Base-by-base conservation (phyloP, 208 protist species). In the Hexamita inflata region DNA sequence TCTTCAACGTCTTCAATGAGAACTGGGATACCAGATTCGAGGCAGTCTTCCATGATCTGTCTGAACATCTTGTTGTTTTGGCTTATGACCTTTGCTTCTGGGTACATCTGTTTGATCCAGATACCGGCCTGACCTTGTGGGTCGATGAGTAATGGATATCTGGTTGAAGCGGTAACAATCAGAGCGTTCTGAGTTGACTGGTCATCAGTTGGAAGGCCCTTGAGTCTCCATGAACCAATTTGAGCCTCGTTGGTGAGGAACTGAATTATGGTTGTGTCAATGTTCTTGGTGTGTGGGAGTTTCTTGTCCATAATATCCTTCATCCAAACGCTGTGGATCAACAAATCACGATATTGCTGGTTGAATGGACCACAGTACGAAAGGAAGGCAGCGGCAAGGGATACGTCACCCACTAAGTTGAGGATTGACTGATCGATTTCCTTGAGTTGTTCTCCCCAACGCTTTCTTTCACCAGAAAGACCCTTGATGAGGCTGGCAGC, bases 151-250 rank as follows among this genome's bases (percentile, higher is more conserved):
- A 98, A 85, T 66, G 94, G 92, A 81, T 89, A 97, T 81, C 94
- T 91, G 30, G 83, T 0, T 19, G 58, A 30, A 19, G 38, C 1
- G 15, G 92, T 96, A 77, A 95, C 92, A 86, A 98, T 94, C 80
- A 98, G 96, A 66, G 91, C 95, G 84, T 98, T 98, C 86, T 98
- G 92, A 26, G 96, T 88, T 28, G 93, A 98, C 82, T 97, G 93
- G 78, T 94, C 92, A 85, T 98, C 95, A 29, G 90, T 92, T 58
- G 95, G 95, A 38, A 98, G 85, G 24, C 92, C 92, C 81, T 98
- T 90, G 59, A 95, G 81, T 79, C 94, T 91, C 95, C 95, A 98
- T 78, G 95, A 90, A 58, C 91, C 90, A 76, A 96, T 90, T 53
- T 87, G 91, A 40, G 92, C 91, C 76, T 97, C 92, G 75, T 92